Evolutionary conservation across 208 protist species (phyloP).

Genomic region (Leishmania mexicana): DNA sequence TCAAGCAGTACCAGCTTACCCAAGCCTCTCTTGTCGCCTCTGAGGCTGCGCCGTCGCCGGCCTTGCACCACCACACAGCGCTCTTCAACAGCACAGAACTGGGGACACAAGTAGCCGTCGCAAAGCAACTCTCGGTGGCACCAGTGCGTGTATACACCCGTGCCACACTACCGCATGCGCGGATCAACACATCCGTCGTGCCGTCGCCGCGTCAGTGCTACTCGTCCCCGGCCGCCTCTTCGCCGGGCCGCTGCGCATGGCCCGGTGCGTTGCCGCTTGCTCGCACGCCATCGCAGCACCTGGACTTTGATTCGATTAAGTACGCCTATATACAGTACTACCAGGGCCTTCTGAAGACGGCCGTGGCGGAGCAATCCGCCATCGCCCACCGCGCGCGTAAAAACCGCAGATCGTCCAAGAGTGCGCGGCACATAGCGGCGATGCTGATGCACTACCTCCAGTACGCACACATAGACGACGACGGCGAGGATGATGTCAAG

Average conservation of each 20-base stretch:
- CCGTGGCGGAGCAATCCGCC: constrained; percentile 34
- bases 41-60: background rate
- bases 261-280: background rate
- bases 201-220: background rate
- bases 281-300: background rate
- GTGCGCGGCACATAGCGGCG: constrained; percentile 18
- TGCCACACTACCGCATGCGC: background rate
- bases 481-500: background rate
- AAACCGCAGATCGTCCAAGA: constrained; percentile 25
- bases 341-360: constrained; percentile 26
- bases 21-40: background rate
- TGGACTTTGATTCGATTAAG: constrained; percentile 23
- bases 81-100: background rate
- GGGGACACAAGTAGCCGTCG: background rate
- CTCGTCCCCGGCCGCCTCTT: background rate
- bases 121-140: background rate
- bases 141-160: background rate
- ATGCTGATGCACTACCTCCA: constrained; percentile 33
- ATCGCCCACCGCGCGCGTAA: constrained; percentile 12
- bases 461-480: constrained; percentile 17
- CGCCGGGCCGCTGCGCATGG: background rate
- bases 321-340: constrained; percentile 18
- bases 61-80: background rate
- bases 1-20: constrained; percentile 16
- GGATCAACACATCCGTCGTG: background rate